These are phyloP conservation scores for Leucocoprinus sp. DNA, from an alignment of 768 basidiomycete genomes.

Conservation along the genomic window DNA sequence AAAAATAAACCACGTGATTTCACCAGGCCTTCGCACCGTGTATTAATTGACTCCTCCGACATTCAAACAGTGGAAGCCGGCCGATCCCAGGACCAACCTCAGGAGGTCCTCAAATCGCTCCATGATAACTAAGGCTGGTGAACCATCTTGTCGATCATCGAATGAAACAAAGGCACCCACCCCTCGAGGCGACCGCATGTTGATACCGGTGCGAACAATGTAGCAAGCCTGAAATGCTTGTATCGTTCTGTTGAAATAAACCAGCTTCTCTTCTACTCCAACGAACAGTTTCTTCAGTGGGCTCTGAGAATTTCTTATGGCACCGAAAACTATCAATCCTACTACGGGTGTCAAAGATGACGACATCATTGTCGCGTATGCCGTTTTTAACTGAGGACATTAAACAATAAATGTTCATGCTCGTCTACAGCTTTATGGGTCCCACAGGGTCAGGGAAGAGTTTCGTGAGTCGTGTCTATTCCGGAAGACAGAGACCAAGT, in stretches of 20 bases:
- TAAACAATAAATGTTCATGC: not conserved
- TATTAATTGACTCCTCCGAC: no score
- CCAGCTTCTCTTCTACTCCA: no score
- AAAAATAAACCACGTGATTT: no score
- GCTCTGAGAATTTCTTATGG: not conserved
- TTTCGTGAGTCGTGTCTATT: not conserved
- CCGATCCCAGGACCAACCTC: no score
- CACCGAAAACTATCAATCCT: not conserved
- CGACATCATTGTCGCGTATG: slow-evolving; percentile 2
- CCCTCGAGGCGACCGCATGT: not conserved
- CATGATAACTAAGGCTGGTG: no score
- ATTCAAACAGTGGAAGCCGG: no score
- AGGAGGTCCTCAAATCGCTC: no score
- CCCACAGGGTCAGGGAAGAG: slow-evolving; percentile 3
- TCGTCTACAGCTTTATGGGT: not conserved
- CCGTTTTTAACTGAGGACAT: not conserved
- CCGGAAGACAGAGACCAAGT: not conserved
- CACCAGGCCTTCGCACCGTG: no score
- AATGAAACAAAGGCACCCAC: no score
- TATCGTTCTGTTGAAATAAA: no score
- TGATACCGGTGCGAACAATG: not conserved
- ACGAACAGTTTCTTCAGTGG: not conserved
- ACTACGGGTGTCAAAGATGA: not conserved
- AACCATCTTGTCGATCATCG: no score
- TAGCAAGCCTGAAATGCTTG: no score